Evolutionary conservation across 495 filamentous ascomycete species (phyloP), one percentile per base, ranked within the genome.

Genomic region (Xylaria castorea): DNA sequence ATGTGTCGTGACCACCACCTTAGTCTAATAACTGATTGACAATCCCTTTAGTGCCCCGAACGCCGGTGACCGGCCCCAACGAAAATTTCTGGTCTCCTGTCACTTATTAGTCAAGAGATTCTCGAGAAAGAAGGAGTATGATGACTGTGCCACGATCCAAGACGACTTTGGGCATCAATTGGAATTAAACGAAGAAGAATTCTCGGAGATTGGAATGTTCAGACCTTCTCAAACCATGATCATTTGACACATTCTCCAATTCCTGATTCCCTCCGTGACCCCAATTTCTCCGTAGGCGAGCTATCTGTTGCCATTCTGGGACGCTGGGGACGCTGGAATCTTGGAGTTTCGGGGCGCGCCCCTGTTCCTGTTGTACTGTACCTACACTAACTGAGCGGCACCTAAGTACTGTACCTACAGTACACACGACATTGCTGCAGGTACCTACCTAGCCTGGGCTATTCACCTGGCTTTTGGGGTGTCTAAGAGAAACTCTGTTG

Each of bases 191-290:
- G 63, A 67, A 60, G 51, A 57, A 55, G 70, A 68, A 66, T 55
- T 60, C 34, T 53, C 71, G 71, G 71, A 73, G 57, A 73, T 73
- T 73, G 55, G 57, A 25, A 44, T 51, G 71, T 73, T 50, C 53
- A 60, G 55, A 32, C 61, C 48, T 57, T 34, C 34, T 50, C 68
- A 53, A 53, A 71, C 3, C 40, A 34, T 53, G 68, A 64, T 63
- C 68, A 65, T 20, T 63, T 66, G 70, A 65, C 60, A 40, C 12
- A 34, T 64, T 71, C 68, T 30, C 60, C 60, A 71, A 65, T 66
- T 71, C 38, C 50, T 46, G 48, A 32, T 71, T 48, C 34, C 25
- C 48, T 57, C 42, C 70, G 38, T 58, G 22, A 66, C 70, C 70
- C 58, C 69, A 71, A 71, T 53, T 71, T 71, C 44, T 57, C 46